Conservation (phyloP, 2,329 filamentous ascomycete species). For the Pestalotiopsis sp. region DNA sequence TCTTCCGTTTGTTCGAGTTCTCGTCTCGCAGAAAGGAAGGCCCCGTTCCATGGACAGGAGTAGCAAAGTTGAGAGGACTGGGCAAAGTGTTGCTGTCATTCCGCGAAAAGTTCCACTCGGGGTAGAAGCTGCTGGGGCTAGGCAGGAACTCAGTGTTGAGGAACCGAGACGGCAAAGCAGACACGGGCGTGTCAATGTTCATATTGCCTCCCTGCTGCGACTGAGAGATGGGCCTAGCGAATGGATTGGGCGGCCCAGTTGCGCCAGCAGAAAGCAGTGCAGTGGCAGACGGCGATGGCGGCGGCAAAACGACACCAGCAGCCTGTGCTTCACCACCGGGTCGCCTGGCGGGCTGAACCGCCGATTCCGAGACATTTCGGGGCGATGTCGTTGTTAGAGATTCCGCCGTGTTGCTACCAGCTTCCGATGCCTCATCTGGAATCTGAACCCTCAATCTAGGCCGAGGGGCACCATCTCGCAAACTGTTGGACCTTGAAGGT, state of each 20-base stretch:
- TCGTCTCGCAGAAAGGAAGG: conserved; percentile 66
- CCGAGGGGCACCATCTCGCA: conserved; percentile 67
- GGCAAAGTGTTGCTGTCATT: conserved; percentile 82
- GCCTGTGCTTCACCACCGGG: conserved; percentile 55
- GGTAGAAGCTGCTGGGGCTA: conserved; percentile 89
- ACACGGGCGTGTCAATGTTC: conserved; percentile 81
- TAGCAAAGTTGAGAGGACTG: conserved; percentile 90
- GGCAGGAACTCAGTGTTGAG: conserved; percentile 85
- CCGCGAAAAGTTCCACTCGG: conserved; percentile 78
- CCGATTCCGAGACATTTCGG: conserved; percentile 58
- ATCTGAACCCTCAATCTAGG: conserved; percentile 93
- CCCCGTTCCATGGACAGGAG: conserved; percentile 66
- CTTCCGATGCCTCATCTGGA: conserved; percentile 83
- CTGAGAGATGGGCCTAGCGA: conserved; percentile 80
- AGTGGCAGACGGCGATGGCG: conserved; percentile 86
- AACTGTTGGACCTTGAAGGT: conserved; percentile 76
- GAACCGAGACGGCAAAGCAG: conserved; percentile 87
- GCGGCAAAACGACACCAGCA: conserved; percentile 78
- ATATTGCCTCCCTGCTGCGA: conserved; percentile 63
- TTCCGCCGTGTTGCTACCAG: conserved; percentile 71
- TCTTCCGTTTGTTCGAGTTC: conserved; percentile 54
- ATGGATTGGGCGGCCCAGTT: conserved; percentile 90
- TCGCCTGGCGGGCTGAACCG: conserved; percentile 53
- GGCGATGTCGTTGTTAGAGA: conserved; percentile 55
- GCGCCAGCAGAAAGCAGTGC: conserved; percentile 88